Percentiles rank a stretch among this genome's conserved stretches.
These are phyloP conservation scores for Neurospora discreta DNA, from an alignment of 495 filamentous ascomycete species.

Conservation along the genomic window DNA sequence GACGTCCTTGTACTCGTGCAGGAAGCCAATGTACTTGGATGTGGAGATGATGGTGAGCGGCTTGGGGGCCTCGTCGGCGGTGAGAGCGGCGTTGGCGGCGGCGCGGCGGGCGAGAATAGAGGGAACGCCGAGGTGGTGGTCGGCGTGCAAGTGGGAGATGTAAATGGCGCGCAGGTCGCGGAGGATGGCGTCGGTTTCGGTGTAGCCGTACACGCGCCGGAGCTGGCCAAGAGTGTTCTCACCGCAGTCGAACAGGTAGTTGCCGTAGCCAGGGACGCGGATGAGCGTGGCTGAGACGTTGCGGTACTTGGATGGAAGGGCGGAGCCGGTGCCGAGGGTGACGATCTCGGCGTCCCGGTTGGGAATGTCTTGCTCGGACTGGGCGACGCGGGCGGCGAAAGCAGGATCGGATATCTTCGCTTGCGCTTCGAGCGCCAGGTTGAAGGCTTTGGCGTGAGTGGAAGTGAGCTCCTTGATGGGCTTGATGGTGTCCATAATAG, in stretches of 20 bases:
- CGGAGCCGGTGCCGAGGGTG: slow-evolving; percentile 82
- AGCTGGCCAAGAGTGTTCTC: slow-evolving; percentile 93
- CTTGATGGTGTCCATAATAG: slow-evolving; percentile 40
- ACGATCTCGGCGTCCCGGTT: slow-evolving; percentile 70
- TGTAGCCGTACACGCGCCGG: slow-evolving; percentile 53
- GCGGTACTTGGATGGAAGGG: slow-evolving; percentile 79
- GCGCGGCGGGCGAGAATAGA: slow-evolving; percentile 69
- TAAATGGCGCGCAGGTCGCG: slow-evolving; percentile 73
- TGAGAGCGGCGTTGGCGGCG: background rate
- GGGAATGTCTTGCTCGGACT: slow-evolving; percentile 45
- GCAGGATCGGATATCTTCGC: slow-evolving; percentile 26
- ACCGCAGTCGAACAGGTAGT: slow-evolving; percentile 80
- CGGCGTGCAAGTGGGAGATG: slow-evolving; percentile 92
- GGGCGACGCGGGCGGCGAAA: slow-evolving; percentile 27
- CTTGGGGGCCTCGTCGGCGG: slow-evolving; percentile 31
- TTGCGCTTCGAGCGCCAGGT: slow-evolving; percentile 38
- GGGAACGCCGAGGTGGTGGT: slow-evolving; percentile 83
- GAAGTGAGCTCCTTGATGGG: slow-evolving; percentile 29
- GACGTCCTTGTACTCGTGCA: slow-evolving; percentile 65
- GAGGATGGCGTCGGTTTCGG: slow-evolving; percentile 56
- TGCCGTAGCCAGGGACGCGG: slow-evolving; percentile 71
- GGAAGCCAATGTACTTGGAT: slow-evolving; percentile 53
- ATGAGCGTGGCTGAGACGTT: slow-evolving; percentile 88
- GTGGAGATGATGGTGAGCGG: slow-evolving; percentile 10
- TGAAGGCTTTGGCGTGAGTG: slow-evolving; percentile 30